These are phyloP conservation scores for Triticum aestivum DNA, from an alignment of 176 grass and related monocot species.

Conservation along the genomic window DNA sequence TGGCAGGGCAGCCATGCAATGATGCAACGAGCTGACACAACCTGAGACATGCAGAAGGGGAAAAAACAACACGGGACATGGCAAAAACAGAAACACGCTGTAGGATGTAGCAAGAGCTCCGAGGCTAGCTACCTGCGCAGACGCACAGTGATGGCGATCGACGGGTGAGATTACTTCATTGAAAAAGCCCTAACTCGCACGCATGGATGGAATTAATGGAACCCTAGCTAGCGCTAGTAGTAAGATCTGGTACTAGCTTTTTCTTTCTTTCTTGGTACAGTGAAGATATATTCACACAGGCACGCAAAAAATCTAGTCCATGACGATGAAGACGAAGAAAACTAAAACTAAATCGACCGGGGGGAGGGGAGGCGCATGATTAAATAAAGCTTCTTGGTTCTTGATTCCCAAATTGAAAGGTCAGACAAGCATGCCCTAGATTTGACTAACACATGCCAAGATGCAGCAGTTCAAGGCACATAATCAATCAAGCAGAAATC, in stretches of 20 bases:
- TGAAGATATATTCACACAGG: neutral
- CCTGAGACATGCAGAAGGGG: constrained; percentile 6
- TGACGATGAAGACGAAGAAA: neutral
- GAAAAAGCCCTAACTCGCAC: neutral
- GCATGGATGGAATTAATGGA: constrained; percentile 3
- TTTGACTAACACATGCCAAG: neutral
- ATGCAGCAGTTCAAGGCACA: neutral
- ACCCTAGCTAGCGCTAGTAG: neutral
- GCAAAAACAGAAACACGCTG: neutral
- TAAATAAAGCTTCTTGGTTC: neutral
- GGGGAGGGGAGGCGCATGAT: neutral
- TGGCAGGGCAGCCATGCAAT: constrained; percentile 17
- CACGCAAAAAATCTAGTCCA: neutral
- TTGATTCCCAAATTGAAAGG: neutral
- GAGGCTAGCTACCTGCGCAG: neutral
- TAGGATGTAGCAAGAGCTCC: neutral
- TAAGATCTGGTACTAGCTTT: neutral
- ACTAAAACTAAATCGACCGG: neutral
- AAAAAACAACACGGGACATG: neutral
- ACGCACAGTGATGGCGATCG: neutral
- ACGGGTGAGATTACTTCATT: neutral
- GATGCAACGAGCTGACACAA: constrained; percentile 18
- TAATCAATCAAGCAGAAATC: neutral
- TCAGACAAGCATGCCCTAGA: neutral
- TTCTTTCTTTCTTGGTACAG: neutral